These are phyloP conservation scores for Aspergillus steynii DNA, from an alignment of 495 filamentous ascomycete species.

Conservation along the genomic window DNA sequence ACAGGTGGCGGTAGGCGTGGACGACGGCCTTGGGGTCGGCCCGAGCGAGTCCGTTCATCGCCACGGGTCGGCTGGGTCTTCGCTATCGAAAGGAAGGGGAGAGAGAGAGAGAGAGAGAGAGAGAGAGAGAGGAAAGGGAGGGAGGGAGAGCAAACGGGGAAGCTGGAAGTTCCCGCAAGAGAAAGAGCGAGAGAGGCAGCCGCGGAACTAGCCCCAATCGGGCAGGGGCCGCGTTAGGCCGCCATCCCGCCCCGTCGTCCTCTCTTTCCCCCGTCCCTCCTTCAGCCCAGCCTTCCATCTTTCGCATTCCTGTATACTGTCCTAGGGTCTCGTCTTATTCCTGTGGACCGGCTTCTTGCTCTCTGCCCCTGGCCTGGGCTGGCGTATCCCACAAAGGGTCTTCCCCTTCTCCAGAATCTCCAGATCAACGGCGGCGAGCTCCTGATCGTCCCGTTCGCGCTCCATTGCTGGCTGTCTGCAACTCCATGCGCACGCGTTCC, in stretches of 20 bases:
- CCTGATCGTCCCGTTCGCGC: too few relatives aligned
- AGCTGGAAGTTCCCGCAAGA: neutral
- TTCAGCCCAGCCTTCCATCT: conserved; percentile 6
- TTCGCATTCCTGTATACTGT: neutral
- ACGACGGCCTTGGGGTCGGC: conserved; percentile 49
- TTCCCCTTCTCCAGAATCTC: neutral
- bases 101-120: neutral
- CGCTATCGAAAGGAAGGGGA: neutral
- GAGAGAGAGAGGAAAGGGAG: neutral
- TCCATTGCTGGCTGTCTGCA: neutral
- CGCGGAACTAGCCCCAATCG: conserved; percentile 18
- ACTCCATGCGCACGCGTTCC: neutral
- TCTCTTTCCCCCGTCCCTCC: conserved; percentile 1
- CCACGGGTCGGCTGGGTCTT: neutral
- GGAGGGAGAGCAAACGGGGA: neutral
- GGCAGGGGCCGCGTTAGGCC: conserved; percentile 27
- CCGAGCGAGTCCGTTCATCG: conserved; percentile 10
- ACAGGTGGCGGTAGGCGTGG: conserved; percentile 78
- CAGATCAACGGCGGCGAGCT: neutral
- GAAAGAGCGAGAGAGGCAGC: neutral
- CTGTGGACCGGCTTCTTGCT: neutral
- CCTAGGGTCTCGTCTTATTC: neutral
- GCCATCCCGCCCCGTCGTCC: conserved; percentile 21
- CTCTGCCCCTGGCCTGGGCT: neutral
- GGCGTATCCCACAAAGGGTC: neutral